Base-by-base conservation (phyloP, 495 filamentous ascomycete genomes). In the Hypoxylon intermedium region DNA sequence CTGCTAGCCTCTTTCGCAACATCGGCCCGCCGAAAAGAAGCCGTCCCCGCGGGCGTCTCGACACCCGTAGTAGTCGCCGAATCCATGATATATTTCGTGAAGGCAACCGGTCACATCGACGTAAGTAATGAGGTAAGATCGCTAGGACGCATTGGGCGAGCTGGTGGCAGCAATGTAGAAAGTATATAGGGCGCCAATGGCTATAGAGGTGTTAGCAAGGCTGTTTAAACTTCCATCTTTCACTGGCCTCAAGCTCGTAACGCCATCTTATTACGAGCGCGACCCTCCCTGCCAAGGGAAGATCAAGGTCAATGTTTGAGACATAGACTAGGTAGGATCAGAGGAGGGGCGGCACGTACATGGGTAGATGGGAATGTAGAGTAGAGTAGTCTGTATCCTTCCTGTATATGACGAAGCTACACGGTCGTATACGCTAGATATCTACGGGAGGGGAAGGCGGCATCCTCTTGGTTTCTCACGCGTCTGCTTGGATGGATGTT, bases 31-130 rank as follows among this genome's bases (percentile, higher is more conserved):
- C 59, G 68, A 47, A 63, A 40, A 23, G 65, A 52, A 3, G 51
- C 18, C 18, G 51, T 43, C 3, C 58, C 37, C 9, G 53, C n/a
- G 26, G 57, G 36, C 2, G 54, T 20, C 30, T 68, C 68, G 7
- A 71, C 45, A 59, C 68, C 63, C 7, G 68, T 68, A 20, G 58
- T 63, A 38, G 61, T 66, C 24, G 65, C 54, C 58, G 61, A 68
- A 18, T 70, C 67, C 67, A 70, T 70, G 19, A 31, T 47, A 36
- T 24, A 38, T 28, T 24, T 44, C 26, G 23, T 48, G 43, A 12
- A 38, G 20, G 19, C 30, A 28, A 36, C 19, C 12, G 41, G 19
- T 48, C 38, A 48, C 31, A 11, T 58, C 36, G 37, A 36, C 23
- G 1, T 20, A 38, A 19, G 13, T 20, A 46, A 55, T 31, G 21